Evolutionary conservation across 2,329 filamentous ascomycete species (phyloP).

Genomic region (Pseudogymnoascus sp.): DNA sequence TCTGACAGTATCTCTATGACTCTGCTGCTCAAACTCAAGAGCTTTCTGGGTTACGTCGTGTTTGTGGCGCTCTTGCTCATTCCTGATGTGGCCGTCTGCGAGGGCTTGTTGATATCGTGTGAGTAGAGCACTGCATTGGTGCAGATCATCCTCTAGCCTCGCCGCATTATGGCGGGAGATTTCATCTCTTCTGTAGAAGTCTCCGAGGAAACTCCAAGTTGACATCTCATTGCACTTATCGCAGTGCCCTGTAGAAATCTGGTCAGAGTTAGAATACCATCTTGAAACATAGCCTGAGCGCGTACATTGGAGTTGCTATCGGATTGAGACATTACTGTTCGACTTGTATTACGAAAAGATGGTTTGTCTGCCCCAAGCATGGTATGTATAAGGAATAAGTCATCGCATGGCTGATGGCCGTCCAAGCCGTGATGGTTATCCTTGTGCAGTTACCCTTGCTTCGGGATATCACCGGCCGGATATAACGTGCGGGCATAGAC

Average conservation of each 20-base stretch:
- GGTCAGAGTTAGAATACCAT: neutral
- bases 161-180: slow-evolving; percentile 7
- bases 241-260: slow-evolving; percentile 1
- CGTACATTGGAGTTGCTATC: neutral
- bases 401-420: neutral
- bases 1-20: slow-evolving; percentile 13
- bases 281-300: neutral
- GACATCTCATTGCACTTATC: slow-evolving; percentile 12
- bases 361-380: neutral
- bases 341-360: neutral
- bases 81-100: neutral
- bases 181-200: slow-evolving; percentile 15
- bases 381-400: neutral
- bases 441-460: neutral
- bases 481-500: neutral
- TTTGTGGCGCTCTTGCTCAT: slow-evolving; percentile 6
- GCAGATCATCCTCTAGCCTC: slow-evolving; percentile 14
- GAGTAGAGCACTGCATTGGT: neutral
- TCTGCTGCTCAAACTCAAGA: slow-evolving; percentile 10
- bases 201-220: slow-evolving; percentile 15
- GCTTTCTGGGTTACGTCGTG: slow-evolving; percentile 7
- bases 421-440: neutral
- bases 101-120: neutral
- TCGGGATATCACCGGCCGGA: neutral
- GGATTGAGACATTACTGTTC: neutral